phyloP scores from a whole-genome alignment of 352 stramenopile species.

The Phytopythium ostracodes region DNA sequence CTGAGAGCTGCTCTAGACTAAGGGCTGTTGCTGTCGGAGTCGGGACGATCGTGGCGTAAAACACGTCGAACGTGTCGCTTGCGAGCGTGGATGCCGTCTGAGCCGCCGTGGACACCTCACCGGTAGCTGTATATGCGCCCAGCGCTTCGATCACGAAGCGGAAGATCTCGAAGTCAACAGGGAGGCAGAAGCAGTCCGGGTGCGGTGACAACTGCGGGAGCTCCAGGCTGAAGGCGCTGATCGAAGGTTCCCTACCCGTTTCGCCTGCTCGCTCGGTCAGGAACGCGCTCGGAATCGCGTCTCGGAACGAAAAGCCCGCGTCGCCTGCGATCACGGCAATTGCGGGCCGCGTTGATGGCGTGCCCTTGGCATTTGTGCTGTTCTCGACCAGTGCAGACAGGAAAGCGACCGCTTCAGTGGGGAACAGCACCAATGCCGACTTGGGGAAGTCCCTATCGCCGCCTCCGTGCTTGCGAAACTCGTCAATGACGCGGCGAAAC shows the following conservation, averaged over 20 bases:
- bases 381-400: conserved; percentile 27
- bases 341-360: background rate
- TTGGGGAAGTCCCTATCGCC: background rate
- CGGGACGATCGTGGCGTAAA: conserved; percentile 23
- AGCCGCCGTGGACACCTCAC: conserved; percentile 7
- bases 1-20: background rate
- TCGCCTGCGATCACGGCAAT: conserved; percentile 47
- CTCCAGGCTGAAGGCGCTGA: conserved; percentile 19
- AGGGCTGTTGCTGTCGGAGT: conserved; percentile 7
- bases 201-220: conserved; percentile 75
- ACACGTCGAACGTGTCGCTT: conserved; percentile 75
- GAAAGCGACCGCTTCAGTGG: conserved; percentile 58
- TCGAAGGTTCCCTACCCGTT: background rate
- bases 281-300: conserved; percentile 56
- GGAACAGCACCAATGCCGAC: conserved; percentile 64
- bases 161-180: conserved; percentile 73
- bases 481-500: conserved; percentile 28
- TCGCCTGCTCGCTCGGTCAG: conserved; percentile 17
- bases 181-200: conserved; percentile 78
- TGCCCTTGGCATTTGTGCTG: background rate
- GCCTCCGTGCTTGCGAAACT: conserved; percentile 6
- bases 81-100: conserved; percentile 32
- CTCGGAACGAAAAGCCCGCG: conserved; percentile 55
- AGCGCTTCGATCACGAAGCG: conserved; percentile 34
- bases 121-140: background rate